Evolutionary conservation across 129 eudicot species (phyloP), one percentile per base, ranked within the genome.

Genomic region (Chrysanthemum seticuspe): DNA sequence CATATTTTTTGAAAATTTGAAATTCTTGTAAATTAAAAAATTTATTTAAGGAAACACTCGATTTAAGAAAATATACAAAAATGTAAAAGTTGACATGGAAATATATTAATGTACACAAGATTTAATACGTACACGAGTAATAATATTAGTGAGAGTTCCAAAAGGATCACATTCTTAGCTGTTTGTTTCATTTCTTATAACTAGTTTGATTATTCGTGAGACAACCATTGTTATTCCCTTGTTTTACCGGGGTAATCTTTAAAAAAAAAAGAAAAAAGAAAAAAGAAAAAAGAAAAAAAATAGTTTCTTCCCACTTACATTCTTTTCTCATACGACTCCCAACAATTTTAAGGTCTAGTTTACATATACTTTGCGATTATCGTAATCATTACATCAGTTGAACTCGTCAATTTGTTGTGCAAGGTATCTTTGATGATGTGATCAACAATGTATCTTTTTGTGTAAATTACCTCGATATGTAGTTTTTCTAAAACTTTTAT

Each of bases 401-500:
- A 73, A 62, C 19, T 72, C 56, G 4, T 72, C 19, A 13, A 50
- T 21, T 48, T 68, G 10, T 50, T 45, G 45, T 47, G 45, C n/a
- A n/a, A n/a, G n/a, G n/a, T n/a, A n/a, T n/a, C n/a, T n/a, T n/a
- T n/a, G n/a, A n/a, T n/a, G n/a, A n/a, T n/a, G n/a, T n/a, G n/a
- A n/a, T n/a, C n/a, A n/a, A n/a, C 76, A 72, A 72, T 58, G 76
- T 72, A 72, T 8, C 53, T 27, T 50, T 34, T 34, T 4, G 40
- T 34, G 40, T 34, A 0, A 34, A 34, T 34, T 4, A 34, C 40
- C 5, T 34, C 40, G 40, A 34, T 3, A 34, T 34, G 40, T 34
- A 34, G 40, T 34, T 34, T 34, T 4, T 4, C 40, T 34, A 34
- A 0, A 34, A 34, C 40, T 34, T 34, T 34, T 34, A 34, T 4